Percentiles rank a stretch among this genome's conserved stretches.
Conservation (phyloP, 345 rosid genomes). For the Boechera stricta region DNA sequence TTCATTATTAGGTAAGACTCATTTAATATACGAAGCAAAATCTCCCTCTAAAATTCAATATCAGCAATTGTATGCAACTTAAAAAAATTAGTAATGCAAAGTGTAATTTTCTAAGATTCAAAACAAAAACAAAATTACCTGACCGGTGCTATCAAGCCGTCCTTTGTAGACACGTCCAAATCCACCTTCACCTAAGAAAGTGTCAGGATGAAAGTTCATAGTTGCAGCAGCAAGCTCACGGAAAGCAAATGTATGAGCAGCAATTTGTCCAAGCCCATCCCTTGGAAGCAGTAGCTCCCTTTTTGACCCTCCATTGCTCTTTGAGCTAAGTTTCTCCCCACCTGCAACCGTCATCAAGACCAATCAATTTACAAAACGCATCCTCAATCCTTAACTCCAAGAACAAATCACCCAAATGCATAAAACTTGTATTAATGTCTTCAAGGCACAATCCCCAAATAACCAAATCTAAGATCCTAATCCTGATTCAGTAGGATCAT, state of each 20-base stretch:
- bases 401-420: conserved; percentile 18
- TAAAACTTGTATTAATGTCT: conserved; percentile 18
- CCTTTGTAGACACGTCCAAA: conserved; percentile 97
- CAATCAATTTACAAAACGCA: conserved; percentile 18
- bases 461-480: conserved; percentile 39
- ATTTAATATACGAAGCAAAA: neutral
- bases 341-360: conserved; percentile 58
- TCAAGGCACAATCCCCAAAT: neutral
- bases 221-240: conserved; percentile 94
- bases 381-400: conserved; percentile 5
- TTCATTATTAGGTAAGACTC: neutral
- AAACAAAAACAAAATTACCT: conserved; percentile 52
- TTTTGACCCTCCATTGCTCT: conserved; percentile 67
- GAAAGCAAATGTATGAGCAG: conserved; percentile 90
- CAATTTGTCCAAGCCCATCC: conserved; percentile 69
- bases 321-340: conserved; percentile 72
- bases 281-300: conserved; percentile 62
- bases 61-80: conserved; percentile 2
- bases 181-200: conserved; percentile 97
- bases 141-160: conserved; percentile 84
- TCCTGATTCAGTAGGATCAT: conserved; percentile 31
- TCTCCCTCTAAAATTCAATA: neutral
- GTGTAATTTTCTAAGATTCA: neutral
- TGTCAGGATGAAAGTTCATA: conserved; percentile 85
- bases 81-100: neutral